Base-by-base conservation (phyloP, 1,284 basidiomycete species). In the Apiotrichum sp. region DNA sequence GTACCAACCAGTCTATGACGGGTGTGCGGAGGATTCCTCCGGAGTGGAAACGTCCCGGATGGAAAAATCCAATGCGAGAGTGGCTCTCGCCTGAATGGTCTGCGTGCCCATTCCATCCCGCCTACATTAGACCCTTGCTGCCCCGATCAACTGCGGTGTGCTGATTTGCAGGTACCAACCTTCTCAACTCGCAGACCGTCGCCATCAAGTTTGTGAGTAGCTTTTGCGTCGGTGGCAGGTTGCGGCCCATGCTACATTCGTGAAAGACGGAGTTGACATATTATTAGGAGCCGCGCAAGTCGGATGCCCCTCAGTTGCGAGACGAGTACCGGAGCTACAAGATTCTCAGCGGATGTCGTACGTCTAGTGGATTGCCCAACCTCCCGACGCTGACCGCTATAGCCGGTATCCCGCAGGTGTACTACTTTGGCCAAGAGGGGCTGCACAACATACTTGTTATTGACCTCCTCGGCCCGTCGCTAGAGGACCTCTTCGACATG, bases 401-500 rank as follows among this genome's bases (percentile, higher is more conserved):
- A 92, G 88, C 84, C 60, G 90, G 90, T 36, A 90, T 95, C 49
- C 91, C 90, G 16, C 92, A 96, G 77, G 93, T 96, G 71, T 93
- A 96, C 80, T 93, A 96, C 78, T 97, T 96, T 73, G 93, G 93
- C 47, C 90, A 93, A 77, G 93, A 97, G 78, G 92, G 92, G 14
- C 81, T 96, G 52, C 92, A 97, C 80, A 96, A 96, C 75, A 92
- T 96, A 65, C 85, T 97, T 61, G 92, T 97, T 62, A 96, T 97
- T 70, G 93, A 97, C 78, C 82, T 97, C 31, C 83, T 97, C 16
- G 93, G 93, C 2, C 92, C 92, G 0, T 91, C 87, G 68, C 78
- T 97, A 52, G 96, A 99, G 78, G 96, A 99, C 71, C 83, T 98
- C 14, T 99, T 98, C 87, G 98, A 98, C 82, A 98, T 98, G 73